Evolutionary conservation across 2,329 filamentous ascomycete genomes (phyloP), one percentile per base, ranked within the genome.

Genomic region (Aspergillus latus): DNA sequence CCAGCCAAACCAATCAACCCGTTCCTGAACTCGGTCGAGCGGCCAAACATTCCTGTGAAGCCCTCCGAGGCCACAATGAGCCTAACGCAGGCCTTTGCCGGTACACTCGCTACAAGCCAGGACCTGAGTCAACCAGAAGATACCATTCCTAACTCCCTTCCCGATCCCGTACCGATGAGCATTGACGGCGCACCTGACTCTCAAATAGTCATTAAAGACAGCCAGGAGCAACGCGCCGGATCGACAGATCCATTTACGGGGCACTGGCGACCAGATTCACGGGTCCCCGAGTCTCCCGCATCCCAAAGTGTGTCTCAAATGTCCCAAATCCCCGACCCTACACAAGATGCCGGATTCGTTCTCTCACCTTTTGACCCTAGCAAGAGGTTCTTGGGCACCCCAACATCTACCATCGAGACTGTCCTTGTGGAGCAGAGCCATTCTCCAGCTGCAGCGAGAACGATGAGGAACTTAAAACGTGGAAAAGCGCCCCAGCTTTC

Each of bases 61-160:
- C 83, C 86, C 70, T 78, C 66, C 57, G 68, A 72, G 40, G 66
- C 75, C 50, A 73, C 78, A 5, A 71, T 96, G 42, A 89, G 90
- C 8, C 80, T 96, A 44, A 95, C 91, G 0, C 92, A 96, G 66
- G 93, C 94, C 60, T 97, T 96, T 69, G 89, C 89, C 4, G 90
- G 90, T 10, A 96, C 92, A 1, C 88, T 97, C 85, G 91, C 89
- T 47, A 85, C 84, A 37, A 78, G 79, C 57, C 74, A 81, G 48
- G 69, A 71, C 2, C 72, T 73, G 13, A 69, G 64, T 13, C 68
- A 80, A 57, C 72, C 78, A 59, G 79, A 82, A 59, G 82, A 81
- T 8, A 75, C 76, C 16, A 80, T 83, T 43, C 71, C 63, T 1
- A 63, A 65, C 39, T 66, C 69, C 3, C 68, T 83, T 16, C 80